A percentile compares a stretch with the other conserved stretches of the same genome.
Conservation (phyloP, 1,139 yeast genomes). For the Tardiomyces depauwii region DNA sequence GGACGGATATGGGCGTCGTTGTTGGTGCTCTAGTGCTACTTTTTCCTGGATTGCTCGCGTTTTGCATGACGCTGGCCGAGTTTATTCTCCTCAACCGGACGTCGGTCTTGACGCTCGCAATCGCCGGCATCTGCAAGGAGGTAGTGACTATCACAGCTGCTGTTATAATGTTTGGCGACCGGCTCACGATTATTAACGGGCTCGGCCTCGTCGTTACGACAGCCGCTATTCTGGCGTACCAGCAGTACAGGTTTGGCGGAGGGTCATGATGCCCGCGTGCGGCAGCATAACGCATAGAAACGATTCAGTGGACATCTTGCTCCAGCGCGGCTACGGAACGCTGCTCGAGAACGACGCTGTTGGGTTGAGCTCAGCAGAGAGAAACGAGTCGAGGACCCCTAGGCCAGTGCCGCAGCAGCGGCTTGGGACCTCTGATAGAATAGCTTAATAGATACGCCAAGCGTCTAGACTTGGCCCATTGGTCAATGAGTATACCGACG, state of each 20-base stretch:
- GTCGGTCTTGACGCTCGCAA: constrained; percentile 73
- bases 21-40: constrained; percentile 48
- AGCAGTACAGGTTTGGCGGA: constrained; percentile 21
- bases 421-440: too few relatives aligned
- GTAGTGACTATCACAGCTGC: constrained; percentile 69
- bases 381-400: too few relatives aligned
- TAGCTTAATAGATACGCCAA: too few relatives aligned
- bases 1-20: constrained; percentile 47
- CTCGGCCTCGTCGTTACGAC: constrained; percentile 73
- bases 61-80: constrained; percentile 84
- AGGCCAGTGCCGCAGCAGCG: too few relatives aligned
- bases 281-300: too few relatives aligned
- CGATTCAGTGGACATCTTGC: too few relatives aligned
- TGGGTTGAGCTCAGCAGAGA: too few relatives aligned
- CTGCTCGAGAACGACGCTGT: too few relatives aligned
- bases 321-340: too few relatives aligned
- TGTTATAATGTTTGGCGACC: constrained; percentile 64
- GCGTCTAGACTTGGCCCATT: too few relatives aligned
- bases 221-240: constrained; percentile 71
- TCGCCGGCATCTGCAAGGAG: constrained; percentile 92
- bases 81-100: constrained; percentile 74
- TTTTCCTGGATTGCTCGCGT: constrained; percentile 80
- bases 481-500: too few relatives aligned
- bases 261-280: too few relatives aligned
- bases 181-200: constrained; percentile 51